These are phyloP conservation scores for Phaffomyces antillensis DNA, from an alignment of 805 yeast species.

Conservation along the genomic window DNA sequence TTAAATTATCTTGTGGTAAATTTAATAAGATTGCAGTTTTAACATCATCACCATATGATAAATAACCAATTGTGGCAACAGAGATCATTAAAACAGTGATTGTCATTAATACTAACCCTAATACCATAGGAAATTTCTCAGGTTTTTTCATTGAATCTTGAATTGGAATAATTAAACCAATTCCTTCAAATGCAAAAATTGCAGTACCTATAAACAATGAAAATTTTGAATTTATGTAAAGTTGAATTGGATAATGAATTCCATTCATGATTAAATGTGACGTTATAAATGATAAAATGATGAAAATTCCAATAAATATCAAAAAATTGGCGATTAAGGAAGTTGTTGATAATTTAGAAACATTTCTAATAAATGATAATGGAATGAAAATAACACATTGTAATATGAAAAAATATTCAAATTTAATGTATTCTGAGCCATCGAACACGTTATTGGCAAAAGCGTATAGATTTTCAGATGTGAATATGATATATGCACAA, in stretches of 20 bases:
- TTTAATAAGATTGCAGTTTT: conserved; percentile 66
- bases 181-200: conserved; percentile 84
- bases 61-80: conserved; percentile 62
- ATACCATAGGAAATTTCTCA: conserved; percentile 60
- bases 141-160: conserved; percentile 79
- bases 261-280: conserved; percentile 39
- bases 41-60: conserved; percentile 57
- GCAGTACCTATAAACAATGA: conserved; percentile 77
- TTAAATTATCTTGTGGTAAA: conserved; percentile 58
- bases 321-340: conserved; percentile 68
- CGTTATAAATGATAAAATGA: conserved; percentile 51
- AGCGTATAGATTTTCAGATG: conserved; percentile 64
- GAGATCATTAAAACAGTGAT: conserved; percentile 56
- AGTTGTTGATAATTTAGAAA: conserved; percentile 64
- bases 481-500: conserved; percentile 74
- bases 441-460: conserved; percentile 45
- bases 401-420: conserved; percentile 35
- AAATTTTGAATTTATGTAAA: conserved; percentile 50
- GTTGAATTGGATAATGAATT: conserved; percentile 40
- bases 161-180: conserved; percentile 74
- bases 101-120: conserved; percentile 52
- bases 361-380: conserved; percentile 64
- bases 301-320: conserved; percentile 56
- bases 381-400: conserved; percentile 61
- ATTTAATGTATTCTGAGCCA: conserved; percentile 29